Evolutionary conservation across 805 yeast genomes (phyloP).

Genomic region (Sporopachydermia quercuum): DNA sequence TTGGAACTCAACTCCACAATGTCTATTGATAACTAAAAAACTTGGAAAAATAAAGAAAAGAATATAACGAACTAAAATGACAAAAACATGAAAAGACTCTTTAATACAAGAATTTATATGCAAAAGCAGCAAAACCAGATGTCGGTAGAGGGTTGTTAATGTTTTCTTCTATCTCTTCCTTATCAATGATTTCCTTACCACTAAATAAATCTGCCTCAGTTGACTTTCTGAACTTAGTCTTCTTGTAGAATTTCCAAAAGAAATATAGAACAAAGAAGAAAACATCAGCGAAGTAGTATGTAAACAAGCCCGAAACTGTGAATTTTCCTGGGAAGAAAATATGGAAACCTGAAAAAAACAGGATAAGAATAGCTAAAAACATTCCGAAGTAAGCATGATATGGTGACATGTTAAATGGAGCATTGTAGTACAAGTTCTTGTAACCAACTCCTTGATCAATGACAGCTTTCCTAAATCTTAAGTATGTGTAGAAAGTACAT

Average conservation of each 20-base stretch:
- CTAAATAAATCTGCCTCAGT: constrained; percentile 23
- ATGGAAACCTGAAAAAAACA: constrained; percentile 26
- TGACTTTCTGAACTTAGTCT: constrained; percentile 19
- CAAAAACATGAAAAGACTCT: too few species aligned
- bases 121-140: constrained; percentile 1
- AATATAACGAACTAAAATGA: too few species aligned
- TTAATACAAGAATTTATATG: constrained; percentile 2
- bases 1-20: too few species aligned
- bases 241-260: constrained; percentile 22
- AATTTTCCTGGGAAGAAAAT: constrained; percentile 24
- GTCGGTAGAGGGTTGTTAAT: not conserved
- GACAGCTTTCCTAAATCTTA: constrained; percentile 20
- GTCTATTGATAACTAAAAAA: too few species aligned
- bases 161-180: constrained; percentile 14
- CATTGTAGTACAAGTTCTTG: constrained; percentile 11
- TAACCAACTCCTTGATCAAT: constrained; percentile 17
- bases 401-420: constrained; percentile 17
- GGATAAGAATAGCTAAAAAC: constrained; percentile 15
- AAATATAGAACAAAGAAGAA: constrained; percentile 15
- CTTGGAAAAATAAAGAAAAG: too few species aligned
- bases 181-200: constrained; percentile 22
- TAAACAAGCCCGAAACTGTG: constrained; percentile 21
- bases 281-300: constrained; percentile 25
- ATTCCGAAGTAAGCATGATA: constrained; percentile 16
- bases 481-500: constrained; percentile 19